These are phyloP conservation scores for Pseudohyphozyma bogoriensis DNA, from an alignment of 768 basidiomycete genomes.

Conservation along the genomic window DNA sequence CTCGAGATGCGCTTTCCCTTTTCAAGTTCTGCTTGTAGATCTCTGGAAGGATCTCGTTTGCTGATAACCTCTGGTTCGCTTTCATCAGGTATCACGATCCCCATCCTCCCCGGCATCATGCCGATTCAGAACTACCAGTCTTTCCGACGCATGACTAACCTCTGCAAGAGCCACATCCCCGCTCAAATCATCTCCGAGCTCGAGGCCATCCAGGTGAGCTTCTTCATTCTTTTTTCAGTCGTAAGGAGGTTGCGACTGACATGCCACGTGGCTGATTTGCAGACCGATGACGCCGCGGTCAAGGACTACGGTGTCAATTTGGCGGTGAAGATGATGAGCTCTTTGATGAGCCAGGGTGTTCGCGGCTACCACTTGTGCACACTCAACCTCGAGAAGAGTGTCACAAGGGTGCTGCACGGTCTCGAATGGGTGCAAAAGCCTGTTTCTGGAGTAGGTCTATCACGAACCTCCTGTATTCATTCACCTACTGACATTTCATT, in stretches of 20 bases:
- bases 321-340: conserved; percentile 68
- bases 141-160: conserved; percentile 78
- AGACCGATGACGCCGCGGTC: conserved; percentile 88
- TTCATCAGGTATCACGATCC: conserved; percentile 67
- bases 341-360: conserved; percentile 52
- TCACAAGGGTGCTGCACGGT: conserved; percentile 68
- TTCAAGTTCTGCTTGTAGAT: background rate
- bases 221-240: background rate
- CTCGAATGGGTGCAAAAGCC: conserved; percentile 53
- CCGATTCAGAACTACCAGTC: conserved; percentile 94
- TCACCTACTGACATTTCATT: conserved; percentile 64
- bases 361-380: conserved; percentile 90
- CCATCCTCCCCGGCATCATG: conserved; percentile 93
- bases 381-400: conserved; percentile 91
- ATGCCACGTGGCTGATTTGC: conserved; percentile 2
- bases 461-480: background rate
- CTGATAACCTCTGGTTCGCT: conserved; percentile 16
- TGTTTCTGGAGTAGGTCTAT: conserved; percentile 14
- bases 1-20: background rate
- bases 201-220: conserved; percentile 63
- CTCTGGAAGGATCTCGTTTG: background rate
- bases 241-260: background rate
- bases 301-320: conserved; percentile 89
- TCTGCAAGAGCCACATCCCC: conserved; percentile 74
- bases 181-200: conserved; percentile 54